Base-by-base conservation (phyloP, 345 rosid genomes). In the Salix caprea region DNA sequence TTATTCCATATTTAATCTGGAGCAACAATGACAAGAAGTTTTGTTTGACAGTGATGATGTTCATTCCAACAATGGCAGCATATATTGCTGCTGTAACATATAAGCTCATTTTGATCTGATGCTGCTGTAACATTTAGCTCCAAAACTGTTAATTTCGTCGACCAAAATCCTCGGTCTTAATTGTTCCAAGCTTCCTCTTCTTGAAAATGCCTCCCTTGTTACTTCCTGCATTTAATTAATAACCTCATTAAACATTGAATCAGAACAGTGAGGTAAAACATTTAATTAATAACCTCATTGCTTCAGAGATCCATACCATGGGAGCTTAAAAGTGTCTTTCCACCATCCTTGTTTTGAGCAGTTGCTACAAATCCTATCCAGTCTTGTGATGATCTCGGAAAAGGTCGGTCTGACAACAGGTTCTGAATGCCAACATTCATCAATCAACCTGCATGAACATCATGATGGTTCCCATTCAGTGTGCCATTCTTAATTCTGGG, bases 321-420 rank as follows among this genome's bases (percentile, higher is more conserved):
- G 96, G 83, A 96, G 91, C 90, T 90, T 96, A 80, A 96, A 93
- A 30, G 98, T 85, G 71, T 96, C 98, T 81, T 92, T 96, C 99
- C 96, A 96, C 99, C 94, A 86, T 65, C 94, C 96, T 6, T 90
- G 98, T 80, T 87, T 93, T 65, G 98, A 90, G 81, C 98, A 86
- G 70, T 85, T 87, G 69, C 82, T 80, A 68, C 87, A 88, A 76
- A 96, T 87, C 78, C 66, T 92, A 78, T 91, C 90, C 83, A 96
- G 83, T 42, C 98, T 91, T 37, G 90, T 89, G 23, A 96, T 91
- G 78, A 93, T 91, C 83, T 96, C 94, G 3, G 93, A 85, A 77
- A 93, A 96, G 14, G 82, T 85, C 39, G 99, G 99, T 78, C 99
- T 88, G 16, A 78, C 67, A 37, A 77, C 46, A 44, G 89, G 80